Base-by-base conservation (phyloP, 768 basidiomycete species). In the Ephemerocybe angulata region DNA sequence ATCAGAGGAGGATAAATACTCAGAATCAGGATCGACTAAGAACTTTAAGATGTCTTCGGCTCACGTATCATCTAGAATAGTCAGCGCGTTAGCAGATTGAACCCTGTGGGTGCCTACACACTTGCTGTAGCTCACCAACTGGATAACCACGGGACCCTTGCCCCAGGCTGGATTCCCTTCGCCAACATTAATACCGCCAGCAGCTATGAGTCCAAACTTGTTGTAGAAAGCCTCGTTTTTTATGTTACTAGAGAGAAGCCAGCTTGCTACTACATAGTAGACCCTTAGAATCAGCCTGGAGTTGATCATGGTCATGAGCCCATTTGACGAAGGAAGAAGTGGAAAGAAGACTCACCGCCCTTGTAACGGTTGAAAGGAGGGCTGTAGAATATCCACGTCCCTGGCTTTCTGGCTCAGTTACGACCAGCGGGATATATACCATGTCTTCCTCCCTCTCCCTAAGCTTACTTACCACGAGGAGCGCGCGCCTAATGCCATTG, bases 141-240 rank as follows among this genome's bases (percentile, higher is more conserved):
- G 38, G 6, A 40, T 21, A 10, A 40, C 6, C 6, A 40, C 38
- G 17, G 38, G 38, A 13, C n/a, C 3, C 6, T 40, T 21, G 13
- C 22, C n/a, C 38, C 38, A 40, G 38, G 17, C 15, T 10, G 46
- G 47, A 22, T 55, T 42, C 13, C 50, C 48, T 21, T 40, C 54
- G 37, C 54, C 54, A 35, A 55, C 28, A 29, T 28, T 13, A 40
- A 40, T n/a, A 19, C 41, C 19, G 40, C 28, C 48, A 33, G 50
- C 47, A 19, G 54, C 40, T 15, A 27, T 8, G 37, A 55, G 50
- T 5, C 54, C 54, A 49, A 49, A 35, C 24, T 21, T 49, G 35
- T 55, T 55, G 54, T 55, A 55, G 22, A 55, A 55, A n/a, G 44
- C 24, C 15, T 47, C 48, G 22, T 55, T 55, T n/a, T 35, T 40